phyloP scores from a whole-genome alignment of 495 filamentous ascomycete species.

The Astrocystis sublimbata region DNA sequence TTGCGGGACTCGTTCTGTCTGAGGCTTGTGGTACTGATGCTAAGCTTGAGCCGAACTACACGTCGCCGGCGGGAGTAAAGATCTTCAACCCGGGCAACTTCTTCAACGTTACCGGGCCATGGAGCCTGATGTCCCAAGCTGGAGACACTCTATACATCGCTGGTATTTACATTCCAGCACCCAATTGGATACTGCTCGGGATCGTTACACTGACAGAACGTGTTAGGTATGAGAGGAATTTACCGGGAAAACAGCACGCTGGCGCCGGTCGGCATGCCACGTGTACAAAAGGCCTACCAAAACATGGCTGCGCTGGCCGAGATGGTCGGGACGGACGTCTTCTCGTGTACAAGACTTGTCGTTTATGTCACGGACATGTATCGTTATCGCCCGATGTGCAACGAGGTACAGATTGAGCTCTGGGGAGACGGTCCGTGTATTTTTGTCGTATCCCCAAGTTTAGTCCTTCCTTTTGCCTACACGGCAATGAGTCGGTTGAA shows the following conservation, averaged over 20 bases:
- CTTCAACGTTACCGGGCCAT: conserved; percentile 24
- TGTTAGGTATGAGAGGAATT: conserved; percentile 20
- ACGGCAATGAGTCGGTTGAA: not conserved
- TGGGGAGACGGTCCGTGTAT: conserved; percentile 19
- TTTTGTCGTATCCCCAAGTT: no score
- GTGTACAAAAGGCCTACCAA: conserved; percentile 20
- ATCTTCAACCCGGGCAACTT: conserved; percentile 24
- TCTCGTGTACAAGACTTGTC: conserved; percentile 15
- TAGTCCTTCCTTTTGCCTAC: not conserved
- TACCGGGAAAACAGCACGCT: conserved; percentile 22
- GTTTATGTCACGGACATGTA: conserved; percentile 27
- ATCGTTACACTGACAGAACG: not conserved
- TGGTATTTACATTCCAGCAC: no score
- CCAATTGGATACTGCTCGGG: no score
- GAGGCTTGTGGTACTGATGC: not conserved
- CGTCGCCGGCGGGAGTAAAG: conserved; percentile 23
- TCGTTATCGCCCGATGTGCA: conserved; percentile 26
- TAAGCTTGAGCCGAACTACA: conserved; percentile 23
- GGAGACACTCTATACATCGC: conserved; percentile 24
- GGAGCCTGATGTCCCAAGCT: conserved; percentile 26
- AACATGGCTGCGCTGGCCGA: conserved; percentile 22
- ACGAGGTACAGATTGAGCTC: conserved; percentile 20
- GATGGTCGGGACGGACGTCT: conserved; percentile 22
- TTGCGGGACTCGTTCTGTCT: not conserved
- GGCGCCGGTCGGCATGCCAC: conserved; percentile 18